Evolutionary conservation across 1,139 yeast genomes (phyloP), one percentile per base, ranked within the genome.

Genomic region (Geotrichum klebahnii): DNA sequence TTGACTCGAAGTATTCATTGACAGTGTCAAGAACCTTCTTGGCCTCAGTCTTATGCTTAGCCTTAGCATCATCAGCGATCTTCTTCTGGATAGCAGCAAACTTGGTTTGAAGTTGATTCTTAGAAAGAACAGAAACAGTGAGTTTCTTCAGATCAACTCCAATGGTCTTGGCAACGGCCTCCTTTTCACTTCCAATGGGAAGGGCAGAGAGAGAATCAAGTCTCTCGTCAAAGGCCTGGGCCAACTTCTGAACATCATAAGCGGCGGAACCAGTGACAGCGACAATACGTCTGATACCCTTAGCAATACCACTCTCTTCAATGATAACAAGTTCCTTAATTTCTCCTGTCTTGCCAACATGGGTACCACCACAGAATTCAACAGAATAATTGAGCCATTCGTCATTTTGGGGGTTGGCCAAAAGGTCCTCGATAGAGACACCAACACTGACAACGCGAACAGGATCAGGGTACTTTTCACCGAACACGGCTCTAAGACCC

Each of bases 311-410:
- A 56, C 89, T 80, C 72, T 92, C 99, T 75, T 92, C 99, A 58
- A 84, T 75, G 51, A 92, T 78, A 40, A 92, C 86, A 59, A 92
- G 80, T 61, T 86, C 92, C 69, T 89, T 89, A 67, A 92, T 94
- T 57, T 92, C 98, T 54, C 92, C 86, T 20, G 98, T 90, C 68
- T 84, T 83, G 49, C 80, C 78, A 58, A 92, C 97, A 65, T 92
- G 99, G 16, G 98, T 92, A 71, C 99, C 99, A 72, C 99, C 99
- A 72, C 99, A 92, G 76, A 92, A 90, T 73, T 94, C 99, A 60
- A 94, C 76, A 3, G 97, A 87, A 61, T 79, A 75, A 49, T 79
- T 73, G 60, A 70, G 71, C 97, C 98, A 92, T 62, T 85, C 79
- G 48, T 72, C 72, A 63, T 78, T 84, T 26, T 71, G 59, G 59